phyloP scores from a whole-genome alignment of 2,329 filamentous ascomycete genomes.

The Huntiella bhutanensis region DNA sequence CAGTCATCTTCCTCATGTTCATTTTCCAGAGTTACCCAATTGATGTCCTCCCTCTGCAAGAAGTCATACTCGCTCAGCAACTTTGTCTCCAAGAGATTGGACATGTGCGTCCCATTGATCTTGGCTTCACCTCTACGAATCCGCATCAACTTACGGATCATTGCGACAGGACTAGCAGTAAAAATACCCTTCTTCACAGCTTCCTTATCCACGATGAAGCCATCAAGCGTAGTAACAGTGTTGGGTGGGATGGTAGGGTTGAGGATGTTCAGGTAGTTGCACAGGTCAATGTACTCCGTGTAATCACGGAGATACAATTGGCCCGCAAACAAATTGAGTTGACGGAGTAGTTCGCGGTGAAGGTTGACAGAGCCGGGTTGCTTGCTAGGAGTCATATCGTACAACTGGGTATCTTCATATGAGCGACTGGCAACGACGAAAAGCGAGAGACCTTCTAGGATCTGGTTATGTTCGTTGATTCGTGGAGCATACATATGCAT shows the following conservation, averaged over 20 bases:
- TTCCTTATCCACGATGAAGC: conserved; percentile 18
- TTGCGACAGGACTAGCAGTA: conserved; percentile 19
- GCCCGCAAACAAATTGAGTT: conserved; percentile 49
- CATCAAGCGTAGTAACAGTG: conserved; percentile 16
- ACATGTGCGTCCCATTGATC: conserved; percentile 25
- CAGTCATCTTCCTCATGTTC: no score
- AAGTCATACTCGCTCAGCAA: conserved; percentile 15
- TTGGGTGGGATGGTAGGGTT: conserved; percentile 13
- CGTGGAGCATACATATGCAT: conserved; percentile 35
- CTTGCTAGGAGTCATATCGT: fast-evolving
- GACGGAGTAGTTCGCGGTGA: conserved; percentile 17
- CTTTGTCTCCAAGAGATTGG: conserved; percentile 20
- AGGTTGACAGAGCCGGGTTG: no score
- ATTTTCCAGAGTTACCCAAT: no score
- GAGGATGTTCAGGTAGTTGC: conserved; percentile 31
- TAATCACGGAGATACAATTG: conserved; percentile 41
- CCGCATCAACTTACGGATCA: conserved; percentile 20
- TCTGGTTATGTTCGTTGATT: conserved; percentile 18
- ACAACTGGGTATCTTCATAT: not conserved
- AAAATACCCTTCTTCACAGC: conserved; percentile 13
- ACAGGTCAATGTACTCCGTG: conserved; percentile 33
- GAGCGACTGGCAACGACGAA: conserved; percentile 20
- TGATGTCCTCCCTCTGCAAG: no score
- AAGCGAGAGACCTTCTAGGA: conserved; percentile 28
- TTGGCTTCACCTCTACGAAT: conserved; percentile 21